Evolutionary conservation across 306 rosid species (phyloP).

Genomic region (Mimosa bimucronata): DNA sequence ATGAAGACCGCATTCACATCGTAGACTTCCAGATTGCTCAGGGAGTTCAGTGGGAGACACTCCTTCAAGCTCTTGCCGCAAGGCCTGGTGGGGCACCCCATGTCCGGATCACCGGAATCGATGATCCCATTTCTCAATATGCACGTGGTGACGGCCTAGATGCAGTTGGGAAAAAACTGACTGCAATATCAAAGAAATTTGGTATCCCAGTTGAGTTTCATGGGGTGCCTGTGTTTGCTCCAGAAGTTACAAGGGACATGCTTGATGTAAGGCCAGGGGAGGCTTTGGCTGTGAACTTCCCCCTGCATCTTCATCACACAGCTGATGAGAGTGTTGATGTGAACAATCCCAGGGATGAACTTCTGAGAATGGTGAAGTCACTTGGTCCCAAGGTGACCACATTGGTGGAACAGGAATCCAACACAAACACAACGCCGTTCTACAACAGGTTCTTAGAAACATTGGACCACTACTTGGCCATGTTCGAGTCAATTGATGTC

Average conservation of each 20-base stretch:
- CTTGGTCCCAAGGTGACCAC: conserved; percentile 80
- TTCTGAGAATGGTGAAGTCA: conserved; percentile 79
- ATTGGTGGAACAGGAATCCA: conserved; percentile 93
- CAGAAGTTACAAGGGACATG: conserved; percentile 69
- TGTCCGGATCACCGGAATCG: conserved; percentile 87
- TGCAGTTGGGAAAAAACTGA: conserved; percentile 63
- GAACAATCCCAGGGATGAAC: conserved; percentile 84
- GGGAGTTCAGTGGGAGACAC: conserved; percentile 91
- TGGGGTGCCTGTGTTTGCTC: conserved; percentile 70
- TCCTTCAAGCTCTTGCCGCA: conserved; percentile 97
- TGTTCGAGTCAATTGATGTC: conserved; percentile 91
- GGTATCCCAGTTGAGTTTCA: conserved; percentile 85
- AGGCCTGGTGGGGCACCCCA: conserved; percentile 87
- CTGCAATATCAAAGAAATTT: conserved; percentile 60
- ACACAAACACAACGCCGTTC: conserved; percentile 94
- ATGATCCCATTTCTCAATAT: conserved; percentile 72
- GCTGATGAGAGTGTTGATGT: conserved; percentile 93
- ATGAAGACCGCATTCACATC: conserved; percentile 83
- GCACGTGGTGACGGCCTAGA: conserved; percentile 88
- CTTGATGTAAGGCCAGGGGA: conserved; percentile 80
- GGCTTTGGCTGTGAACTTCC: conserved; percentile 92
- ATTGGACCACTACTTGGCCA: conserved; percentile 79
- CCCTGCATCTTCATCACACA: conserved; percentile 93
- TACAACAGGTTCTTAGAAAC: conserved; percentile 78
- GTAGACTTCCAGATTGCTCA: conserved; percentile 92